phyloP scores from a whole-genome alignment of 139 green algal species.

The Diplosphaera chodatii region DNA sequence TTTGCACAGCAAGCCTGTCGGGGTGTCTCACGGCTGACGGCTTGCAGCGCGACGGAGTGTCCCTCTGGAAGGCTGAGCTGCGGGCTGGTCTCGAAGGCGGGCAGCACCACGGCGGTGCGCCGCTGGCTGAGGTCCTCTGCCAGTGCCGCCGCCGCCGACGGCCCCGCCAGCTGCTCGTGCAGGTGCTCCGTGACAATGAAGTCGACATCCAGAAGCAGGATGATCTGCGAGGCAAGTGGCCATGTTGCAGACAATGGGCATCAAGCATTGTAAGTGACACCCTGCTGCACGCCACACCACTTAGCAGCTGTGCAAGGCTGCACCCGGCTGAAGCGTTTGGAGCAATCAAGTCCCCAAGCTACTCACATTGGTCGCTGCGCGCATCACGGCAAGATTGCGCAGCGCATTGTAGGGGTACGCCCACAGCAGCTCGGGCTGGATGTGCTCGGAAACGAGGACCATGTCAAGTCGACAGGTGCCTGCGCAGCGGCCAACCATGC shows the following conservation, averaged over 20 bases:
- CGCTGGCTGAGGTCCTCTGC: conserved; percentile 4
- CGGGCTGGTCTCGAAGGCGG: conserved; percentile 25
- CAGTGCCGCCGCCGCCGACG: neutral
- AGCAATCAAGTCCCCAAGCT: too few relatives aligned
- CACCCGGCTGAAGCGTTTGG: too few relatives aligned
- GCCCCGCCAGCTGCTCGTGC: neutral
- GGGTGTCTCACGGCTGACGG: neutral
- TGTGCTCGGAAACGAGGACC: conserved; percentile 14
- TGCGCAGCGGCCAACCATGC: neutral
- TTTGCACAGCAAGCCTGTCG: too few relatives aligned
- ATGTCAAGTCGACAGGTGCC: conserved; percentile 18
- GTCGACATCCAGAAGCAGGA: conserved; percentile 35
- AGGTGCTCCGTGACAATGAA: conserved; percentile 17
- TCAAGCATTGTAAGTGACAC: too few relatives aligned
- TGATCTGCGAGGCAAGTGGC: conserved; percentile 12
- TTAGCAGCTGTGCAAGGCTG: too few relatives aligned
- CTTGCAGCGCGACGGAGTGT: neutral
- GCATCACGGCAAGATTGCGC: conserved; percentile 30
- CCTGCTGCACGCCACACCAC: too few relatives aligned
- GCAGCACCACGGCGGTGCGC: conserved; percentile 13
- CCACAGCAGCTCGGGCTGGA: conserved; percentile 9
- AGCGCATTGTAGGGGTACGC: conserved; percentile 32
- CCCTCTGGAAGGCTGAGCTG: neutral
- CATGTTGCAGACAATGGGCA: too few relatives aligned
- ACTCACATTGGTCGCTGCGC: conserved; percentile 17